These are phyloP conservation scores for Penicillium sp. DNA, from an alignment of 2,329 filamentous ascomycete genomes.

Conservation along the genomic window DNA sequence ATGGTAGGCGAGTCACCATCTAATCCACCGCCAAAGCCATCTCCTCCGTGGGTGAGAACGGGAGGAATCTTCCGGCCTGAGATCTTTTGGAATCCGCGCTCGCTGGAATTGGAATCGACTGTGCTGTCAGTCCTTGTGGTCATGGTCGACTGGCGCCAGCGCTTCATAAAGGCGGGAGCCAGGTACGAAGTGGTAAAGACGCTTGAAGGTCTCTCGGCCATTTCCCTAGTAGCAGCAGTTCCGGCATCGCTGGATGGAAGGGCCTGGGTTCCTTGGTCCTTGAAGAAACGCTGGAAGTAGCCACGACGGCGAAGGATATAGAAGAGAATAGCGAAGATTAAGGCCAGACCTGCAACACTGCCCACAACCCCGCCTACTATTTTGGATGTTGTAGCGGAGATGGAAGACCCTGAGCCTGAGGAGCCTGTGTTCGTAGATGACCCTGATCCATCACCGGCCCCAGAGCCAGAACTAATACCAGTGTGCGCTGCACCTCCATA, in stretches of 20 bases:
- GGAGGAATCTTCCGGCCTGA: constrained; percentile 50
- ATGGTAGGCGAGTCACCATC: constrained; percentile 33
- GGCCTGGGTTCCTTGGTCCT: constrained; percentile 18
- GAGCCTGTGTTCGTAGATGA: constrained; percentile 13
- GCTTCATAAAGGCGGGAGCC: constrained; percentile 41
- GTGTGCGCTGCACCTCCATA: constrained; percentile 1
- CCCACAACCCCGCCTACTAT: constrained; percentile 65
- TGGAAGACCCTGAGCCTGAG: constrained; percentile 2
- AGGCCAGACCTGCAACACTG: constrained; percentile 58
- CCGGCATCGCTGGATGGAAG: constrained; percentile 28
- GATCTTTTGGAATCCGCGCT: constrained; percentile 52
- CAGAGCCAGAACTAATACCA: neutral
- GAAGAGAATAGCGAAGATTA: constrained; percentile 45
- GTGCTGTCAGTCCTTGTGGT: constrained; percentile 38
- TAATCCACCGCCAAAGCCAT: constrained; percentile 44
- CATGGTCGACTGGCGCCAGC: constrained; percentile 41
- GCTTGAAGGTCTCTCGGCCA: constrained; percentile 41
- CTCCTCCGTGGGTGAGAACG: constrained; percentile 48
- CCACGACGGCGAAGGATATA: constrained; percentile 52
- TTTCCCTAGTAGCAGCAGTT: constrained; percentile 21
- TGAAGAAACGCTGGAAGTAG: constrained; percentile 30
- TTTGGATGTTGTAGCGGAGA: constrained; percentile 46
- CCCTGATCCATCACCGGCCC: constrained; percentile 5
- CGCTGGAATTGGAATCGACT: constrained; percentile 35
- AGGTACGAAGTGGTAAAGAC: constrained; percentile 39